A percentile compares a stretch with the other conserved stretches of the same genome.
Conservation (phyloP, 179 eudicot genomes). For the Actinidia chinensis region DNA sequence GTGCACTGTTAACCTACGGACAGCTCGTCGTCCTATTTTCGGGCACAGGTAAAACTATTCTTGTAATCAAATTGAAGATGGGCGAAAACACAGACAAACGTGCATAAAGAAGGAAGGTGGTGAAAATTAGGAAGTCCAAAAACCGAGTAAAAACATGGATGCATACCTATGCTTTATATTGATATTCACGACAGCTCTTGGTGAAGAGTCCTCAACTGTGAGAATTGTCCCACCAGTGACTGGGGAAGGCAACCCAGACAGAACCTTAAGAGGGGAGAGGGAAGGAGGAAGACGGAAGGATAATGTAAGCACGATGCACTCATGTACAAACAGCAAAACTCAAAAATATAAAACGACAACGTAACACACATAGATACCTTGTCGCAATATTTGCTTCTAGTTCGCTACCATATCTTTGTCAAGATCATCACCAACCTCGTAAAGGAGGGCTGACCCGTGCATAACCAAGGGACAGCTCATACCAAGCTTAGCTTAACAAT, state of each 20-base stretch:
- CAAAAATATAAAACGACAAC: neutral
- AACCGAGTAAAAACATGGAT: neutral
- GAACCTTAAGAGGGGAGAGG: slow-evolving; percentile 69
- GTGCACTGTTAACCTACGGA: no score
- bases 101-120: no score
- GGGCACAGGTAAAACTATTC: no score
- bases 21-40: no score
- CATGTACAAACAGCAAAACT: neutral
- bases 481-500: slow-evolving; percentile 84
- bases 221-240: slow-evolving; percentile 73
- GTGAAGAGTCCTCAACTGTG: slow-evolving; percentile 83
- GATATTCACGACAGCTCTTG: slow-evolving; percentile 80
- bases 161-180: slow-evolving; percentile 89
- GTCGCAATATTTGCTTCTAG: slow-evolving; percentile 88
- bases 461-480: slow-evolving; percentile 77
- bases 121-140: neutral
- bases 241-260: slow-evolving; percentile 81
- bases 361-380: slow-evolving; percentile 62
- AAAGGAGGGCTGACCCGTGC: slow-evolving; percentile 74
- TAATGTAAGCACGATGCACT: neutral
- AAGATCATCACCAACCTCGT: slow-evolving; percentile 96
- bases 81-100: no score
- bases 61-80: no score
- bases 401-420: slow-evolving; percentile 70
- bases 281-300: slow-evolving; percentile 7